A percentile compares a stretch with the other conserved stretches of the same genome.
phyloP scores from a whole-genome alignment of 163 green algal species.

The Volvox carteri region DNA sequence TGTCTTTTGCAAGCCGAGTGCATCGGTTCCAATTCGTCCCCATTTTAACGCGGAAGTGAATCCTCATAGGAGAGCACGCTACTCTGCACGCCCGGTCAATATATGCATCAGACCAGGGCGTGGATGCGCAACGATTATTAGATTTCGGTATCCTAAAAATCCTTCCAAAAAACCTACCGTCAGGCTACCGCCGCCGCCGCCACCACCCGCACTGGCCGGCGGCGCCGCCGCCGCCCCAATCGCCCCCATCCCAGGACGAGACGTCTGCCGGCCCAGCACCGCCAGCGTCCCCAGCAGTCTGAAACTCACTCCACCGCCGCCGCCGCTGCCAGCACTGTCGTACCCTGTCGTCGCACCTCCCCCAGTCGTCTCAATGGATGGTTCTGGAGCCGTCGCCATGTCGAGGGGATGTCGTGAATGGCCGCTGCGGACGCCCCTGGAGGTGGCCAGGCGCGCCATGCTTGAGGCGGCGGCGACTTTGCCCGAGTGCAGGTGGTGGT shows the following conservation, averaged over 20 bases:
- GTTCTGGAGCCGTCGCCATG: slow-evolving; percentile 17
- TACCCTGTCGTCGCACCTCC: not conserved
- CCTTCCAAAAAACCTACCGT: too few relatives aligned
- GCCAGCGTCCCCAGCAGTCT: not conserved
- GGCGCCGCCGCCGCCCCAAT: not conserved
- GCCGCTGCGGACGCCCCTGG: not conserved
- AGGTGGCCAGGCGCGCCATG: not conserved
- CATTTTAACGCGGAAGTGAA: too few relatives aligned
- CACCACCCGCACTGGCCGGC: not conserved
- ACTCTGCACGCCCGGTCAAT: too few relatives aligned
- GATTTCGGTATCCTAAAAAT: too few relatives aligned
- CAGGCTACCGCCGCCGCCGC: not conserved
- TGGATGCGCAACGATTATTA: too few relatives aligned
- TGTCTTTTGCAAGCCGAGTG: too few relatives aligned
- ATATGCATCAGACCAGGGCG: too few relatives aligned
- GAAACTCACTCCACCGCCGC: not conserved
- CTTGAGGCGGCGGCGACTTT: slow-evolving; percentile 10
- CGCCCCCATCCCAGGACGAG: not conserved
- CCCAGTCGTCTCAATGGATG: not conserved
- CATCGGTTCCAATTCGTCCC: too few relatives aligned
- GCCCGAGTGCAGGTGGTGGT: too few relatives aligned
- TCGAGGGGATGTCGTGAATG: slow-evolving; percentile 2
- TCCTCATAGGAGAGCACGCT: too few relatives aligned
- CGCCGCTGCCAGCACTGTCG: not conserved
- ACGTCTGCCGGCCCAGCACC: not conserved